Evolutionary conservation across 345 rosid genomes (phyloP), one percentile per base, ranked within the genome.

Genomic region (Gossypium sturtianum): DNA sequence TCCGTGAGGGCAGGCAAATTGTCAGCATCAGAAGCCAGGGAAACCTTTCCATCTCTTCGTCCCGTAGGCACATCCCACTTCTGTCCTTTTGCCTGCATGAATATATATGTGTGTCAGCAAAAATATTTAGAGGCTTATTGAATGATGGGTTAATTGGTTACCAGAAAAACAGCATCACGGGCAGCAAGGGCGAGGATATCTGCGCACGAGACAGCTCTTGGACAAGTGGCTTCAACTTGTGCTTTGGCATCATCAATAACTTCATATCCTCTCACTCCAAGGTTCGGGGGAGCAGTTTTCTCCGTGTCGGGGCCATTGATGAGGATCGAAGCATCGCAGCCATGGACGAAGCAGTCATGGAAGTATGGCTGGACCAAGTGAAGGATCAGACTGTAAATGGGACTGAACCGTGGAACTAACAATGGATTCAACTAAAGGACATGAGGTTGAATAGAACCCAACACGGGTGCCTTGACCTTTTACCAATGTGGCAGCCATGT

Each of bases 321-420:
- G 56, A 67, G 71, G 38, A 89, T 48, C 0, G 97, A 91, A 13
- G 84, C 93, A 9, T 89, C 92, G 9, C 97, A 91, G 15, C 97
- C 92, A 89, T 89, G 17, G 23, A 85, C 94, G 58, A 87, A 85
- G 69, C 88, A 89, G 73, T 89, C 94, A 49, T 87, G 94, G 80
- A 78, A 89, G 19, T 3, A 67, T 1, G 49, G 38, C 54, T 7
- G 71, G 71, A 20, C n/a, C 71, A 47, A 67, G 1, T 13, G 71
- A 2, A 19, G 71, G 56, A 23, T 67, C 27, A 15, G 71, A 67
- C 2, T 15, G 71, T 2, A 67, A 45, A 13, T 67, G 71, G 13
- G 56, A 67, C 9, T 47, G 41, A 47, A 67, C 56, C 29, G 54
- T 47, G 2, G 71, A 67, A 15, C 38, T 47, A 67, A 67, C 41